Evolutionary conservation across 2,329 filamentous ascomycete genomes (phyloP).

Genomic region (Ascochyta pisi): DNA sequence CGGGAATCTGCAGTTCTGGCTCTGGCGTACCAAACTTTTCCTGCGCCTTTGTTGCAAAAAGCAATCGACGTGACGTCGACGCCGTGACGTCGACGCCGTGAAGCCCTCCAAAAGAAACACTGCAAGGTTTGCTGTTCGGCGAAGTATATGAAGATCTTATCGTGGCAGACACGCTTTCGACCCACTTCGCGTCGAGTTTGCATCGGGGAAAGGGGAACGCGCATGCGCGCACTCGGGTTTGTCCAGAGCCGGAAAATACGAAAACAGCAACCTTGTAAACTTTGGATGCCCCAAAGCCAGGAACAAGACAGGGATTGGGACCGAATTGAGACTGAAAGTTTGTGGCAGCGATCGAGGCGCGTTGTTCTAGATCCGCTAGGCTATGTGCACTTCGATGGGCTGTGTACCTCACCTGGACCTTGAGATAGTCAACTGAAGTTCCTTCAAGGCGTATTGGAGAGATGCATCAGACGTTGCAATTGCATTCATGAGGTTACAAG

Average conservation of each 20-base stretch:
- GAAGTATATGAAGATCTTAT: conserved; percentile 4
- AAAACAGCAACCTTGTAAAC: conserved; percentile 3
- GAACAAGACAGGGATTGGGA: neutral
- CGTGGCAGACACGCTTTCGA: conserved; percentile 1
- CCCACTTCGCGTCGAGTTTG: neutral
- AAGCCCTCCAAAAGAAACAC: neutral
- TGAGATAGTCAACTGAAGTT: neutral
- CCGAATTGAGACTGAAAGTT: neutral
- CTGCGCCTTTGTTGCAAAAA: neutral
- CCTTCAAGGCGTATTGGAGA: neutral
- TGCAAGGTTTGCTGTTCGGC: neutral
- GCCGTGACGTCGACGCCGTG: neutral
- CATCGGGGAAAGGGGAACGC: neutral
- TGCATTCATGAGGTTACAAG: neutral
- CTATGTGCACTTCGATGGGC: conserved; percentile 1
- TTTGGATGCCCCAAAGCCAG: neutral
- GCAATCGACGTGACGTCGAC: conserved; percentile 2
- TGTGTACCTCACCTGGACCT: neutral
- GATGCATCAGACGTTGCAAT: neutral
- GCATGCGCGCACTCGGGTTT: neutral
- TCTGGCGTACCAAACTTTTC: neutral
- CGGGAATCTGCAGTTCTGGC: neutral
- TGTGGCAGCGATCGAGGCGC: neutral
- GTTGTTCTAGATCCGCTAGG: neutral
- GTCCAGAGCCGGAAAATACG: neutral